These are phyloP conservation scores for Trifolium repens DNA, from an alignment of 306 rosid genomes.

Conservation along the genomic window DNA sequence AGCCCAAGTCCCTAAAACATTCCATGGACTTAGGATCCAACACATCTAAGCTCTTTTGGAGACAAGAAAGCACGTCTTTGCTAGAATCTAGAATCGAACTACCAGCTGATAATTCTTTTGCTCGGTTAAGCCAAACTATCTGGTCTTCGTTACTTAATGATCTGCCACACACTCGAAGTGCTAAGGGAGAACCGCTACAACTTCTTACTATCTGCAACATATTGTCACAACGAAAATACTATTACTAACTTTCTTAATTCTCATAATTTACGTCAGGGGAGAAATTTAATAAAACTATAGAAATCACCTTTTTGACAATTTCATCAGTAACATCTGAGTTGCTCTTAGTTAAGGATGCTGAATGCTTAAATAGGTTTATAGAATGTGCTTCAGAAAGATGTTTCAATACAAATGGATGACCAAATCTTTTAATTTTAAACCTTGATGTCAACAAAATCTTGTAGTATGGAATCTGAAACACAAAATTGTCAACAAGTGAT, in stretches of 20 bases:
- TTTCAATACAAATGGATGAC: constrained; percentile 35
- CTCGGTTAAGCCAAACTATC: constrained; percentile 46
- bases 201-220: constrained; percentile 58
- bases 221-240: no score
- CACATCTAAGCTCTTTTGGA: constrained; percentile 54
- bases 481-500: constrained; percentile 52
- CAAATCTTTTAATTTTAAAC: constrained; percentile 46
- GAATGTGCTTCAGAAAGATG: constrained; percentile 53
- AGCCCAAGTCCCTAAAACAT: constrained; percentile 68
- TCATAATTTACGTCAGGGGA: no score
- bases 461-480: constrained; percentile 43
- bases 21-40: constrained; percentile 42
- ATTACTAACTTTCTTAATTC: no score
- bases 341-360: constrained; percentile 46
- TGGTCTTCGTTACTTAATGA: constrained; percentile 43
- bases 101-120: constrained; percentile 40
- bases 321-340: constrained; percentile 42
- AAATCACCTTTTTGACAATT: constrained; percentile 50
- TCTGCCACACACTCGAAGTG: constrained; percentile 52
- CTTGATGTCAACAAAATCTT: constrained; percentile 74
- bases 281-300: no score
- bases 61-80: constrained; percentile 41
- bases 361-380: constrained; percentile 46
- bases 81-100: constrained; percentile 44
- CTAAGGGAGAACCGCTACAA: constrained; percentile 64